Conservation (phyloP, 306 rosid genomes). For the Boehmeria nivea region DNA sequence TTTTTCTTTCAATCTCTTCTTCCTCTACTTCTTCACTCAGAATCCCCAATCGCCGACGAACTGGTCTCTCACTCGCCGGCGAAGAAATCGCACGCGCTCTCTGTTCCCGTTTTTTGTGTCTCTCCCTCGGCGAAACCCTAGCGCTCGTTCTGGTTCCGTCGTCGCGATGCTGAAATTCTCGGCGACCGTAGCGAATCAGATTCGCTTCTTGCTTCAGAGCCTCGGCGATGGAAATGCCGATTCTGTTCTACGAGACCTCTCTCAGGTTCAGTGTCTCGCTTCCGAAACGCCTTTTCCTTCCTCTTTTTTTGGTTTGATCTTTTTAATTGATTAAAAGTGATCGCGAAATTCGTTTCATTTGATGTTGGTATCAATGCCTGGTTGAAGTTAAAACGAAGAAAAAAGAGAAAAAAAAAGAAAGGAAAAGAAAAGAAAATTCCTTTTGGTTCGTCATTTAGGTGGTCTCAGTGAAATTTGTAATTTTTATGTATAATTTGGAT, state of each 20-base stretch:
- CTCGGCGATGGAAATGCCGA: slow-evolving; percentile 67
- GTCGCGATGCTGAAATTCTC: slow-evolving; percentile 55
- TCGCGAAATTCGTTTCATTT: too few species aligned
- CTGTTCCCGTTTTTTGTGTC: slow-evolving; percentile 6
- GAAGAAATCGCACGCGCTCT: background rate
- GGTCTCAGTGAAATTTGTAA: too few species aligned
- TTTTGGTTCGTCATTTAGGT: too few species aligned
- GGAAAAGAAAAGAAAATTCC: too few species aligned
- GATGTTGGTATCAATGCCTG: too few species aligned
- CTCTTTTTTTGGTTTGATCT: too few species aligned
- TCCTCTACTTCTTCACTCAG: background rate
- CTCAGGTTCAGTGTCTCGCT: slow-evolving; percentile 42
- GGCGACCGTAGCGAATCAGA: slow-evolving; percentile 57
- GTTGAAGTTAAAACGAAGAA: too few species aligned
- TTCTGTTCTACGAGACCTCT: slow-evolving; percentile 63
- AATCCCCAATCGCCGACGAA: slow-evolving; percentile 11
- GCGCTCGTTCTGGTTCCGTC: background rate
- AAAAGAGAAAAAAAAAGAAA: too few species aligned
- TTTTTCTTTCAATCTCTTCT: background rate
- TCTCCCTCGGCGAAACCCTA: slow-evolving; percentile 29
- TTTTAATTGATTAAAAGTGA: too few species aligned
- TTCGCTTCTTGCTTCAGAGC: slow-evolving; percentile 78
- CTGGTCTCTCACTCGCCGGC: background rate
- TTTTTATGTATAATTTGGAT: too few species aligned
- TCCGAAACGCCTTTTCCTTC: background rate